A percentile compares a stretch with the other conserved stretches of the same genome.
Evolutionary conservation across 495 filamentous ascomycete genomes (phyloP).

Genomic region (Lophiostoma macrostomum): DNA sequence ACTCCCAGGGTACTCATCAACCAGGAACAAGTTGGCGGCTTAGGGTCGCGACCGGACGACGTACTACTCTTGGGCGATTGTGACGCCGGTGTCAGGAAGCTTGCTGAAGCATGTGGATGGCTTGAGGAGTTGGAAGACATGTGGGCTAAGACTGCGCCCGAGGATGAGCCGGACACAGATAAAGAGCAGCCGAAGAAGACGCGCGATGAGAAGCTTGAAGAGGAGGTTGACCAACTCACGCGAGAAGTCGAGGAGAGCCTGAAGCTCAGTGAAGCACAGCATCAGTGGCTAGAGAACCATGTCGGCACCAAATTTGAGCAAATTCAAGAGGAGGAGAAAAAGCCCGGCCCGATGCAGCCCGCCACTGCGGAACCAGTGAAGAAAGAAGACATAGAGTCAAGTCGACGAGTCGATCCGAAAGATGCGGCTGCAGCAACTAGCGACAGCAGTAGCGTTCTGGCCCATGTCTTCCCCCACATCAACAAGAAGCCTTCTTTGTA

Average conservation of each 20-base stretch:
- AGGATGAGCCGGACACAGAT: slow-evolving; percentile 27
- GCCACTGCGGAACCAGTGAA: background rate
- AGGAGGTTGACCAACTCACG: slow-evolving; percentile 43
- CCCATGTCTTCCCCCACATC: too few relatives aligned
- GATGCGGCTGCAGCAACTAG: too few relatives aligned
- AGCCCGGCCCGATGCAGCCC: background rate
- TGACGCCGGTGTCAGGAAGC: slow-evolving; percentile 76
- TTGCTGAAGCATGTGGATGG: slow-evolving; percentile 84
- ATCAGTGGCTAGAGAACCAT: slow-evolving; percentile 28
- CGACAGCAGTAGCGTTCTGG: too few relatives aligned
- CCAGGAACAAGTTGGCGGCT: slow-evolving; percentile 72
- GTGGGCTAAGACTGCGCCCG: slow-evolving; percentile 56
- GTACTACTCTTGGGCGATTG: slow-evolving; percentile 73
- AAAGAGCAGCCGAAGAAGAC: slow-evolving; percentile 25
- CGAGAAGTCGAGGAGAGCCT: slow-evolving; percentile 42
- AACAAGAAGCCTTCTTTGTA: too few relatives aligned
- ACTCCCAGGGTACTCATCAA: slow-evolving; percentile 84
- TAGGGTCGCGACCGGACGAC: slow-evolving; percentile 75
- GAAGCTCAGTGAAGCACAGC: slow-evolving; percentile 34
- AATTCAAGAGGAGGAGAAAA: slow-evolving; percentile 2
- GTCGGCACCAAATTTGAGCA: slow-evolving; percentile 13
- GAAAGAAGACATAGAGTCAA: background rate
- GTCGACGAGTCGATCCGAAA: too few relatives aligned
- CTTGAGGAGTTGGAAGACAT: slow-evolving; percentile 72
- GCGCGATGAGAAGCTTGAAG: slow-evolving; percentile 53